A percentile compares a stretch with the other conserved stretches of the same genome.
These are phyloP conservation scores for Fomitopsis schrenkii DNA, from an alignment of 1,284 basidiomycete genomes.

Conservation along the genomic window DNA sequence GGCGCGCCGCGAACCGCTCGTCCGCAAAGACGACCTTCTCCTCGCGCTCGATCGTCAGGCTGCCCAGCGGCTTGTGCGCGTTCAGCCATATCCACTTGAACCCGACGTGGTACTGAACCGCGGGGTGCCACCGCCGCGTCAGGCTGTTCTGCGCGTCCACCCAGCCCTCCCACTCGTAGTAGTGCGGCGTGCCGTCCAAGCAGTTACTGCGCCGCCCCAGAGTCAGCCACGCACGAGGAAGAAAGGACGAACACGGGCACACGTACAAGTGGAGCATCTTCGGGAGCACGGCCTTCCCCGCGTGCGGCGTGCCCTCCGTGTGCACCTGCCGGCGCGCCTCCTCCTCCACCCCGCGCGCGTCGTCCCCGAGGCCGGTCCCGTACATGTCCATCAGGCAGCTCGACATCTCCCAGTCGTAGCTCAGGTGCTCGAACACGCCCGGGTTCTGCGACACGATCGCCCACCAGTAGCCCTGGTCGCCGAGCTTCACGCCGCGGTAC, in stretches of 20 bases:
- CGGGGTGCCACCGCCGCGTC: slow-evolving; percentile 38
- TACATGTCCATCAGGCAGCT: slow-evolving; percentile 45
- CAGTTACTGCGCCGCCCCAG: slow-evolving; percentile 34
- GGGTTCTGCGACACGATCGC: slow-evolving; percentile 40
- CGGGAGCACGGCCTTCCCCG: slow-evolving; percentile 35
- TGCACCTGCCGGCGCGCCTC: slow-evolving; percentile 34
- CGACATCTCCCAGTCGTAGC: slow-evolving; percentile 44
- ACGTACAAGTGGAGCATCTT: slow-evolving; percentile 47
- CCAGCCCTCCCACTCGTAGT: slow-evolving; percentile 45
- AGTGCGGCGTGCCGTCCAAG: slow-evolving; percentile 35
- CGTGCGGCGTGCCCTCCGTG: slow-evolving; percentile 33
- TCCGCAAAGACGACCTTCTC: slow-evolving; percentile 28
- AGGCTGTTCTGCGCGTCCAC: slow-evolving; percentile 34
- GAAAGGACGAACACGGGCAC: slow-evolving; percentile 12
- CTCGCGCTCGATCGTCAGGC: slow-evolving; percentile 23
- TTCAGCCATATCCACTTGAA: slow-evolving; percentile 52
- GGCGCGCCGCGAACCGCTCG: slow-evolving; percentile 18
- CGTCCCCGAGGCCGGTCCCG: slow-evolving; percentile 35
- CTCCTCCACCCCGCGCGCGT: slow-evolving; percentile 32
- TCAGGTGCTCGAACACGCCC: slow-evolving; percentile 38
- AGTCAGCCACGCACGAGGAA: neutral
- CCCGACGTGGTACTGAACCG: slow-evolving; percentile 39
- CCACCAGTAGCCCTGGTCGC: slow-evolving; percentile 52
- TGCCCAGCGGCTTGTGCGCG: slow-evolving; percentile 17
- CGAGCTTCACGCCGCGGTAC: slow-evolving; percentile 40